Evolutionary conservation across 2,329 filamentous ascomycete species (phyloP).

Genomic region (Fusarium nygamai): DNA sequence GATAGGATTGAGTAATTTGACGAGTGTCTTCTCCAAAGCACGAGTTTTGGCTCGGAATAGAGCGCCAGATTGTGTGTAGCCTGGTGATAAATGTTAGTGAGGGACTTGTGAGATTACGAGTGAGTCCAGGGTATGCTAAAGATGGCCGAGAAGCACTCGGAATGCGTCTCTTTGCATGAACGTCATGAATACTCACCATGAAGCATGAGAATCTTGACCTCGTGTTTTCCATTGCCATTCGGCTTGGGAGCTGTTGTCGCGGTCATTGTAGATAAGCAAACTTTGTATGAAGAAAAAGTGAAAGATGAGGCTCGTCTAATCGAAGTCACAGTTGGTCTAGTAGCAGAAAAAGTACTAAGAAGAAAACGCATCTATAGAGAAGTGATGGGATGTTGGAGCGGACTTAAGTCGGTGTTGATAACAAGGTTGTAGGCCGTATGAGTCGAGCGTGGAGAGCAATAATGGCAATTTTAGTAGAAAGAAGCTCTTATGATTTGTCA

Average conservation of each 20-base stretch:
- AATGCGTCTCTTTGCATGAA: background rate
- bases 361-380: slow-evolving; percentile 36
- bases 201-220: slow-evolving; percentile 79
- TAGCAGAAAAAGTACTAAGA: slow-evolving; percentile 15
- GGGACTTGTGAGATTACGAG: slow-evolving; percentile 10
- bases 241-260: slow-evolving; percentile 36
- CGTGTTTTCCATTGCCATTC: slow-evolving; percentile 55
- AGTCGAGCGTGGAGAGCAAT: slow-evolving; percentile 35
- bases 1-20: slow-evolving; percentile 74
- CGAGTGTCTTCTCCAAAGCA: slow-evolving; percentile 82
- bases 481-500: slow-evolving; percentile 40
- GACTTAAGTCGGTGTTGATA: slow-evolving; percentile 1
- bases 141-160: background rate
- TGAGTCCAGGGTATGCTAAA: background rate
- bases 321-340: slow-evolving; percentile 26
- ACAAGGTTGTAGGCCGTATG: slow-evolving; percentile 26
- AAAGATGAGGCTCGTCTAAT: slow-evolving; percentile 20
- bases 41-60: slow-evolving; percentile 90
- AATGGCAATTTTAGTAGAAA: slow-evolving; percentile 5
- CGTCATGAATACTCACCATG: slow-evolving; percentile 62
- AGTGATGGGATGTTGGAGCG: background rate
- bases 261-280: slow-evolving; percentile 43
- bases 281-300: slow-evolving; percentile 1
- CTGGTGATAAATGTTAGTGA: slow-evolving; percentile 49
- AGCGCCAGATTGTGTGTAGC: slow-evolving; percentile 89